Evolutionary conservation across 192 early-diverging fungal species (phyloP).

Genomic region (Physocladia obscura): DNA sequence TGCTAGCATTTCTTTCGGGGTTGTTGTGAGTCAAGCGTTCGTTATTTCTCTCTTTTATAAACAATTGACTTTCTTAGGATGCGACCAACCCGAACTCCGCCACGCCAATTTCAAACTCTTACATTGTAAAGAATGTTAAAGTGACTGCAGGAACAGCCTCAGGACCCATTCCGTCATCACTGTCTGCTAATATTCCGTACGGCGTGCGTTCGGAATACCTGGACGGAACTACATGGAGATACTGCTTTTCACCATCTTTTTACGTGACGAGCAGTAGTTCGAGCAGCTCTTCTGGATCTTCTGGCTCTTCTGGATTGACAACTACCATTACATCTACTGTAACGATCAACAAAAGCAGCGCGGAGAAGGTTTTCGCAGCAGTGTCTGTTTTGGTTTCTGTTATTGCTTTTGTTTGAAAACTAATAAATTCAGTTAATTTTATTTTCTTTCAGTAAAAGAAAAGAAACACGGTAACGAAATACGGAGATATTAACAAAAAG

Average conservation of each 20-base stretch:
- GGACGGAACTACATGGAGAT: not conserved
- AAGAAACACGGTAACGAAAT: too few relatives aligned
- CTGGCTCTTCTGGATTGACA: too few relatives aligned
- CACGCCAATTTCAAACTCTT: not conserved
- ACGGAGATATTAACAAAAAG: too few relatives aligned
- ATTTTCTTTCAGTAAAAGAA: not conserved
- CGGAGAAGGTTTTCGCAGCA: too few relatives aligned
- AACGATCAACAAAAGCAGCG: too few relatives aligned
- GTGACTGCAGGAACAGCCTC: not conserved
- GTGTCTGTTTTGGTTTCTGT: too few relatives aligned
- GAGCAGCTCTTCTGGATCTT: not conserved
- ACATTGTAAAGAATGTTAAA: not conserved
- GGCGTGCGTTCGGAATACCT: not conserved
- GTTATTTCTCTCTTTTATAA: not conserved
- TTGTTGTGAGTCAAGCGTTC: not conserved
- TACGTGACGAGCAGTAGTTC: not conserved
- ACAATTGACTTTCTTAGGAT: not conserved
- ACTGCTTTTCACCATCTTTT: not conserved
- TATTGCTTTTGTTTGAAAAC: too few relatives aligned
- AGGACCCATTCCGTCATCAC: not conserved
- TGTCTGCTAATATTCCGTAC: not conserved
- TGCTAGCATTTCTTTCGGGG: not conserved
- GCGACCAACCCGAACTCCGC: constrained; percentile 12
- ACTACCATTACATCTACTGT: too few relatives aligned
- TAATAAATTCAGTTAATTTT: too few relatives aligned